Base-by-base conservation (phyloP, 805 yeast genomes). In the Wickerhamiella shivajii region DNA sequence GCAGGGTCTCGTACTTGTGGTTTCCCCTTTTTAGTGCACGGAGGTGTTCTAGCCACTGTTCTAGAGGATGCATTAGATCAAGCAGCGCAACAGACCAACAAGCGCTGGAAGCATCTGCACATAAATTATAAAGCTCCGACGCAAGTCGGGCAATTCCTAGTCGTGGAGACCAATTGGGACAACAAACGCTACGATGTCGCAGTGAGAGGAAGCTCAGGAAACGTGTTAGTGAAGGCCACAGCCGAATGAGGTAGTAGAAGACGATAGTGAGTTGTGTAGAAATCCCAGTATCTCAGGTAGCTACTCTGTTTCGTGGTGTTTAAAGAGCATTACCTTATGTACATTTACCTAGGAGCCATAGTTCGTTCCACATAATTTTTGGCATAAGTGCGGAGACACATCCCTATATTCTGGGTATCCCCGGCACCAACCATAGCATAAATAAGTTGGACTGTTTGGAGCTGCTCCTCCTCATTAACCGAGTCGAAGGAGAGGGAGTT, bases 1-100 rank as follows among this genome's bases (percentile, higher is more conserved):
- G 63, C 77, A 33, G 95, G 96, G 0, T 71, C 75, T 48, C 67
- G 67, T 40, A 53, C 84, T 14, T 74, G 87, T 27, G 96, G 96
- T 1, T 84, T 77, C 50, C 96, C 95, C 2, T 75, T 80, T 45
- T 56, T 85, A 13, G 67, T 81, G 3, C 96, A 84, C 50, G 96
- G 96, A 3, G 96, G 96, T 0, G 69, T 85, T 18, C 51, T 84
- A 19, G 92, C 85, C 6, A 74, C 92, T 0, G 58, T 84, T 1
- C 57, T 83, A 35, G 90, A 81, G 47, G 93, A 84, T 44, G 65
- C 77, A 5, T 66, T 75, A 57, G 73, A 74, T 42, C 63, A 74
- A 33, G 60, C 65, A 37, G 70, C 39, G 3, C 14, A 5, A 14
- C 29, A 13, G 63, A 21, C 10, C 42, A 30, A 5, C 18, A 40